These are phyloP conservation scores for Hypoxylon sp. DNA, from an alignment of 2,329 filamentous ascomycete genomes.

Conservation along the genomic window DNA sequence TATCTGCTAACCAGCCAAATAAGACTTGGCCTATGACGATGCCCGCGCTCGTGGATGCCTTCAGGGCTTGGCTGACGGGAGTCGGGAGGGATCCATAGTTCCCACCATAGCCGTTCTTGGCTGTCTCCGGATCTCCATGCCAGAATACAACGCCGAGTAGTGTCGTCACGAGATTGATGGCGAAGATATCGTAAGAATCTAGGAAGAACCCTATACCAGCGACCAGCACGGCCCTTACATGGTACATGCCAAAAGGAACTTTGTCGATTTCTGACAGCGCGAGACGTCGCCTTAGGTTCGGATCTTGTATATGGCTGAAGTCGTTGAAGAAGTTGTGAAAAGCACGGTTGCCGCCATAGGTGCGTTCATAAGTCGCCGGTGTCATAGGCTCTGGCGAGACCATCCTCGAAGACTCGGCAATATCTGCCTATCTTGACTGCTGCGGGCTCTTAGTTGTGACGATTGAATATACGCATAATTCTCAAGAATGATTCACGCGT, in stretches of 20 bases:
- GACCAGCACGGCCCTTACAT: conserved; percentile 80
- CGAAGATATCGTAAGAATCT: conserved; percentile 86
- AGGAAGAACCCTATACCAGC: conserved; percentile 88
- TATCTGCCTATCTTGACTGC: conserved; percentile 13
- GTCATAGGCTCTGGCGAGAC: conserved; percentile 59
- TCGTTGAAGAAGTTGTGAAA: conserved; percentile 84
- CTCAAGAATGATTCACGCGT: conserved; percentile 4
- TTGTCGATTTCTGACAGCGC: conserved; percentile 86
- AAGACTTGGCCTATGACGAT: conserved; percentile 83
- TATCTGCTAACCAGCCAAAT: conserved; percentile 84
- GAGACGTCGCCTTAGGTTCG: conserved; percentile 81
- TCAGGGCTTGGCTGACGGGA: conserved; percentile 79
- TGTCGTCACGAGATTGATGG: conserved; percentile 80
- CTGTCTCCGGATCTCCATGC: conserved; percentile 61
- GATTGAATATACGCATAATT: conserved; percentile 16
- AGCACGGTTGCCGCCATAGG: conserved; percentile 75
- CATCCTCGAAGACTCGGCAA: conserved; percentile 41
- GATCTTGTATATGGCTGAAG: conserved; percentile 76
- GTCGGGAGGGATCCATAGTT: conserved; percentile 72
- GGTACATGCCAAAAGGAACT: conserved; percentile 82
- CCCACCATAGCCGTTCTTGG: conserved; percentile 63
- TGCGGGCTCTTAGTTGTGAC: conserved; percentile 14
- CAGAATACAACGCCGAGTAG: conserved; percentile 85
- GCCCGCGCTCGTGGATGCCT: conserved; percentile 84
- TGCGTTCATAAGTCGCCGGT: conserved; percentile 58